Evolutionary conservation across 2,329 filamentous ascomycete species (phyloP).

Genomic region (Colletotrichum plurivorum): DNA sequence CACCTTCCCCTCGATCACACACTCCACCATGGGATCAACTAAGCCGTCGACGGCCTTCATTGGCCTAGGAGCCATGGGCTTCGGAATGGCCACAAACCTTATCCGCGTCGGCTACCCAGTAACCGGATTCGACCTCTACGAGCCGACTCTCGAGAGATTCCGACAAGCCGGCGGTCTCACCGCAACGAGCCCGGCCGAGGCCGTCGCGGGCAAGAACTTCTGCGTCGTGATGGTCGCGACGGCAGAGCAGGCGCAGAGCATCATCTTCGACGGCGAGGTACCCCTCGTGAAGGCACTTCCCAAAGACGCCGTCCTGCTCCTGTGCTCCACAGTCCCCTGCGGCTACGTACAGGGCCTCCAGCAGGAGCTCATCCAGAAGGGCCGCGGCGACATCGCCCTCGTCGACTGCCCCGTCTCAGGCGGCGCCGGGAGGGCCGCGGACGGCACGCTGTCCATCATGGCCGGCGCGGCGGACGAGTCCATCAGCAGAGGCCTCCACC

Average conservation of each 20-base stretch:
- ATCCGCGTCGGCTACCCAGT: no score
- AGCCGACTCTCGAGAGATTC: no score
- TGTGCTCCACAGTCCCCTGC: conserved; percentile 74
- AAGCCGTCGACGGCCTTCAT: conserved; percentile 64
- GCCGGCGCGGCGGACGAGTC: conserved; percentile 72
- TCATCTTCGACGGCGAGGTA: no score
- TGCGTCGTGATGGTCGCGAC: no score
- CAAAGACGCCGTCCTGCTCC: no score
- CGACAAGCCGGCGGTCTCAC: no score
- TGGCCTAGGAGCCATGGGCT: conserved; percentile 86
- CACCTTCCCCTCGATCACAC: not conserved
- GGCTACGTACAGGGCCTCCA: conserved; percentile 74
- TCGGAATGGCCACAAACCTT: conserved; percentile 84
- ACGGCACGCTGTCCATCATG: conserved; percentile 81
- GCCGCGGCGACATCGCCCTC: conserved; percentile 69
- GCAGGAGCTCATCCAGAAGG: conserved; percentile 66
- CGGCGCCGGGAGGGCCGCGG: conserved; percentile 60
- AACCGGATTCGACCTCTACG: no score
- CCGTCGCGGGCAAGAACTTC: no score
- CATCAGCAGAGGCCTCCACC: conserved; percentile 67
- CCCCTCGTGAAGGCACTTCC: no score
- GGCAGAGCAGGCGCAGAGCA: no score
- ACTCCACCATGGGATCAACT: conserved; percentile 4
- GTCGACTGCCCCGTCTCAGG: conserved; percentile 48
- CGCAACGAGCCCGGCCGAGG: no score